Percentiles rank a stretch among this genome's conserved stretches.
Conservation (phyloP, 805 yeast genomes). For the Metschnikowia cubensis region DNA sequence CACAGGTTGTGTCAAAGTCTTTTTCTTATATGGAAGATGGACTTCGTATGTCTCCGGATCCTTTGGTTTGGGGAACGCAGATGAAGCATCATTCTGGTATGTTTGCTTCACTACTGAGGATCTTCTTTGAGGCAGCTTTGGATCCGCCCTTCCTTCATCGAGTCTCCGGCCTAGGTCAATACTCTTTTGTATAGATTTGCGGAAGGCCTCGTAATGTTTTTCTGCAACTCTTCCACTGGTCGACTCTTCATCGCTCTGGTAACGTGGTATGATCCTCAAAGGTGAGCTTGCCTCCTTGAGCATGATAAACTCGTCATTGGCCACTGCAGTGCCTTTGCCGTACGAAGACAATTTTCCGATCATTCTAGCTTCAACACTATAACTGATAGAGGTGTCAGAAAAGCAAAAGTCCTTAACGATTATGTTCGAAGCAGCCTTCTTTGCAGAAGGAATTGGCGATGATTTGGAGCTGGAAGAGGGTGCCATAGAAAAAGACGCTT, state of each 20-base stretch:
- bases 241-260: not conserved
- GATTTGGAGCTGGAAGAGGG: not conserved
- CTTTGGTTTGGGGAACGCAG: not conserved
- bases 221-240: constrained; percentile 12
- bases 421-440: constrained; percentile 4
- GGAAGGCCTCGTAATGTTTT: constrained; percentile 17
- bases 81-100: constrained; percentile 5
- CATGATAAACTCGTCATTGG: constrained; percentile 22
- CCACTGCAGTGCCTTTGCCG: constrained; percentile 8
- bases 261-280: constrained; percentile 22
- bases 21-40: constrained; percentile 20
- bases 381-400: constrained; percentile 26
- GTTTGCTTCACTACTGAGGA: constrained; percentile 17
- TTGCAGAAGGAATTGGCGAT: not conserved
- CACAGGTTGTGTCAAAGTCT: constrained; percentile 19
- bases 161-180: constrained; percentile 7
- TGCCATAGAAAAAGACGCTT: not conserved
- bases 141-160: constrained; percentile 6
- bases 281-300: constrained; percentile 23
- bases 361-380: constrained; percentile 26
- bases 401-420: constrained; percentile 25
- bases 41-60: constrained; percentile 12
- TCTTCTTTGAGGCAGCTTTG: constrained; percentile 4
- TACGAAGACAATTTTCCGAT: constrained; percentile 24
- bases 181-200: constrained; percentile 11